Base-by-base conservation (phyloP, 2,329 filamentous ascomycete species). In the Diaporthe ampelina region DNA sequence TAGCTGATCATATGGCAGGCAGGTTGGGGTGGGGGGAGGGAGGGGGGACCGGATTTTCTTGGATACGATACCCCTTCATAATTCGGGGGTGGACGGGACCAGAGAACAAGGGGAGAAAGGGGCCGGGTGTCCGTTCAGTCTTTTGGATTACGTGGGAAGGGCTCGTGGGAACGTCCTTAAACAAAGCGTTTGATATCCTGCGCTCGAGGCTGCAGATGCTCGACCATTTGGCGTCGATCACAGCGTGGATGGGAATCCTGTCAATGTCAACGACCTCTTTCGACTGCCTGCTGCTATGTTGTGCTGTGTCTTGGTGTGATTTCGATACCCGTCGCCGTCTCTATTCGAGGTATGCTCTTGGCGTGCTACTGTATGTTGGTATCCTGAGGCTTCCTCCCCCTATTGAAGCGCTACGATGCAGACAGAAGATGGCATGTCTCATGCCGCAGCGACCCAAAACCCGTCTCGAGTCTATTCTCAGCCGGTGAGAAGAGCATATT, bases 261-360 rank as follows among this genome's bases (percentile, higher is more conserved):
- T 65, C 61, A 65, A 35, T 50, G 11, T 65, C 63, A 68, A 68
- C 40, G 48, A 52, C 45, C 63, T 68, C 7, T 68, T 52, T 68
- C n/a, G 26, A 35, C 37, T 4, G 40, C 48, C 45, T 48, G 15
- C 11, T 40, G 48, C 48, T 5, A 35, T 54, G 8, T 29, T 37
- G 21, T 37, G 63, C 32, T 26, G 29, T 50, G 61, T 2, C 13
- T 15, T 10, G n/a, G 10, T 17, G 26, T 63, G 40, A 63, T 15
- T n/a, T 21, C 11, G 8, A 19, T 17, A 17, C 9, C 24, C 5
- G 9, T 32, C 8, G 24, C 24, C 40, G 1, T 63, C 37, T 52
- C 13, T 26, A 29, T 50, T n/a, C 8, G 19, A 13, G 11, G 1
- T 4, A 7, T 9, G 3, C 19, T 35, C 3, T 52, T 11, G 29